Percentiles rank a stretch among this genome's conserved stretches.
Conservation (phyloP, 345 rosid genomes). For the Syzygium oleosum region DNA sequence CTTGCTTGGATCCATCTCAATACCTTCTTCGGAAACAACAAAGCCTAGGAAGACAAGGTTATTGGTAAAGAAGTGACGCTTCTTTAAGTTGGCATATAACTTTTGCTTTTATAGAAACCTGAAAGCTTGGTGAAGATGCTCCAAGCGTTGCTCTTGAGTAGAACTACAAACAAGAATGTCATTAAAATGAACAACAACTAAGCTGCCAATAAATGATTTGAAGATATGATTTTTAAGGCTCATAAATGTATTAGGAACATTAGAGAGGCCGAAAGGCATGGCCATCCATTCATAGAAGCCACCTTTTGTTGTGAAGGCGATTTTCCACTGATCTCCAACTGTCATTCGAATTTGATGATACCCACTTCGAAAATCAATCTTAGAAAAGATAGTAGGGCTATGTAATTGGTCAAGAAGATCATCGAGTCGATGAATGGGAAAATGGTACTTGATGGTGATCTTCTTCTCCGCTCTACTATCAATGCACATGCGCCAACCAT, state of each 20-base stretch:
- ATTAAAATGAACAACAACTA: slow-evolving; percentile 1
- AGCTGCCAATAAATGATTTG: neutral
- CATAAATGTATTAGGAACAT: no score
- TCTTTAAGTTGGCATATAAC: neutral
- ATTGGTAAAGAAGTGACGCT: neutral
- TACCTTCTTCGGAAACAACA: neutral
- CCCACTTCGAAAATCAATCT: neutral
- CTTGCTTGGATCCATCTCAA: neutral
- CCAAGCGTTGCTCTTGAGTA: neutral
- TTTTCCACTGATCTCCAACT: neutral
- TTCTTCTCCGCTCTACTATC: neutral
- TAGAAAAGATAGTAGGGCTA: neutral
- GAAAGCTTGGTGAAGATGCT: neutral
- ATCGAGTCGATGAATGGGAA: neutral
- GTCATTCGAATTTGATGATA: no score
- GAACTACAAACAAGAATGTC: neutral
- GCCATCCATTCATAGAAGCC: neutral
- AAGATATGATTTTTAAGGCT: neutral
- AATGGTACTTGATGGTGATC: neutral
- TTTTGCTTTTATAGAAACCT: neutral
- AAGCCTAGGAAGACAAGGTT: neutral
- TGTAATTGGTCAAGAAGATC: neutral
- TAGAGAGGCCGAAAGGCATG: neutral
- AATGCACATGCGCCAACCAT: neutral
- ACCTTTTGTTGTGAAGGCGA: neutral